Base-by-base conservation (phyloP, 2,329 filamentous ascomycete genomes). In the Aspergillus terreus region DNA sequence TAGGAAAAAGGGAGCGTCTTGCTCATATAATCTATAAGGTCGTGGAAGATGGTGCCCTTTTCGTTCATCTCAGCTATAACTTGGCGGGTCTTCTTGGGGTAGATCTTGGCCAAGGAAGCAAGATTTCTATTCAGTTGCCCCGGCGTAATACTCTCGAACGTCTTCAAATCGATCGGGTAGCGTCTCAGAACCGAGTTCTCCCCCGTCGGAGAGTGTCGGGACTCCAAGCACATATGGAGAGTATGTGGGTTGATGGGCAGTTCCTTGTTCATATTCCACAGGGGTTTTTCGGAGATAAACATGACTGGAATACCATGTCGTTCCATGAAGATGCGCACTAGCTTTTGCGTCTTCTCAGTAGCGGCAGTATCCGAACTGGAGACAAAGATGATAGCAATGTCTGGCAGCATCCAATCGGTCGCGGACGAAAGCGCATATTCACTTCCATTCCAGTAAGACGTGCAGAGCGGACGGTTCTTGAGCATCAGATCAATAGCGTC, bases 121-220 rank as follows among this genome's bases (percentile, higher is more conserved):
- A 78, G 58, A 50, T 78, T 76, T 32, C 72, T 65, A 56, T 77
- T 78, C 25, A 78, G 64, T 44, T 77, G 74, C 11, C 68, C 60
- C 11, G 75, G 70, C 12, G 75, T 69, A 54, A 78, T 75, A 50
- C 71, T 75, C 56, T 77, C 66, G 47, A 78, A 78, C 0, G 73
- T 76, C 53, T 69, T 66, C 44, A 78, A 54, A 54, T 78, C 75
- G 51, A 78, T 73, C 12, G 76, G 76, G 51, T 64, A 76, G 41
- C 64, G 69, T 58, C 62, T 64, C 35, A 73, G 47, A 15, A 74
- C 63, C 10, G 59, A 58, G 3, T 57, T 65, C 46, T 69, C 66
- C 5, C 70, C 70, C 15, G 66, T 70, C 9, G 58, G 43, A 6
- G 63, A 35, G 58, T 70, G 58, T 44, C 68, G 67, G 45, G 68